Percentiles rank a stretch among this genome's conserved stretches.
Conservation (phyloP, 2,329 filamentous ascomycete species). For the Colletotrichum sp. region DNA sequence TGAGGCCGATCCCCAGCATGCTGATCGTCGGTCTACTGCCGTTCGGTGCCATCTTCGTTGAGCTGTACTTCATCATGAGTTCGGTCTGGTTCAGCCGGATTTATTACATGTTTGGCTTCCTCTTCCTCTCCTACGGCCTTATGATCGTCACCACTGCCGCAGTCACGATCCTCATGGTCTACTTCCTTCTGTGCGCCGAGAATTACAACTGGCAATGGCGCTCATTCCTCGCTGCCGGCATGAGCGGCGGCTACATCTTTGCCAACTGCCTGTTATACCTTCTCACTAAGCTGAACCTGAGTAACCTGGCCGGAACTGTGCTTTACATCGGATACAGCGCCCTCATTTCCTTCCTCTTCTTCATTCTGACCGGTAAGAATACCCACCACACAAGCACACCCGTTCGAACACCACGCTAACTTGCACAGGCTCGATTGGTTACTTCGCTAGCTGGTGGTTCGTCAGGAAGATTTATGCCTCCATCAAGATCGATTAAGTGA, state of each 20-base stretch:
- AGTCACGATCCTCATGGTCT: slow-evolving; percentile 92
- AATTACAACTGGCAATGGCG: slow-evolving; percentile 99
- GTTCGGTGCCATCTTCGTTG: slow-evolving; percentile 96
- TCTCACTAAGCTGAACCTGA: slow-evolving; percentile 84
- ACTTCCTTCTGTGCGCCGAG: slow-evolving; percentile 94
- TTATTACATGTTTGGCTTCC: slow-evolving; percentile 99
- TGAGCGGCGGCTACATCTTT: slow-evolving; percentile 91
- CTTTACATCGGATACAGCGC: slow-evolving; percentile 94
- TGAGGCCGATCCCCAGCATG: slow-evolving; percentile 88
- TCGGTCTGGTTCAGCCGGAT: slow-evolving; percentile 99
- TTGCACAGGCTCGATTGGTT: slow-evolving; percentile 84
- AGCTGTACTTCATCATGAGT: slow-evolving; percentile 99
- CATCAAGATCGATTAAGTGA: slow-evolving; percentile 90
- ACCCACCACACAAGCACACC: too few relatives aligned
- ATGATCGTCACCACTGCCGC: slow-evolving; percentile 96
- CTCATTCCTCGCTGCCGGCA: slow-evolving; percentile 88
- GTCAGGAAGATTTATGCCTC: slow-evolving; percentile 92
- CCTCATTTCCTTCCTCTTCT: slow-evolving; percentile 88
- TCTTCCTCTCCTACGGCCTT: slow-evolving; percentile 95
- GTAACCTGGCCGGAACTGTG: slow-evolving; percentile 83
- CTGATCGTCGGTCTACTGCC: slow-evolving; percentile 90
- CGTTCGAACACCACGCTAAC: neutral
- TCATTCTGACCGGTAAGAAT: slow-evolving; percentile 86
- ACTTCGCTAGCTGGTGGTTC: slow-evolving; percentile 94
- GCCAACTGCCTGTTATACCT: slow-evolving; percentile 90